Evolutionary conservation across 2,329 filamentous ascomycete genomes (phyloP), one percentile per base, ranked within the genome.

Genomic region (Sarocladium oryzae): DNA sequence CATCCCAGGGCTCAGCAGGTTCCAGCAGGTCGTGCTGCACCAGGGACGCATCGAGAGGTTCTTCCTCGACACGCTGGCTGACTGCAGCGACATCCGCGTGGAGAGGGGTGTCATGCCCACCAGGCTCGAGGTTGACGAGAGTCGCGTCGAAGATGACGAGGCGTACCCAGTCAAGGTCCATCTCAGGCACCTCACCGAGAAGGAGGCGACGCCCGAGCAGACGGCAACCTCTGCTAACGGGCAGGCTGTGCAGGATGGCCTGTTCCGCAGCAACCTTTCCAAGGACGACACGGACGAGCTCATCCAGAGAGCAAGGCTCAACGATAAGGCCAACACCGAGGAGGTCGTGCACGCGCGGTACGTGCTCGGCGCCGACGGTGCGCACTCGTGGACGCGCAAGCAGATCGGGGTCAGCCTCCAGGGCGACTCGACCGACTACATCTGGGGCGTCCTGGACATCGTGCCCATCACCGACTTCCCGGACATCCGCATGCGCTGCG

Each of bases 41-140:
- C 86, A 89, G 65, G 86, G 84, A 2, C 77, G 84, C 1, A 81
- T 88, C 54, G 85, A 89, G 60, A 70, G 75, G 1, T 85, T 84
- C 61, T 82, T 86, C 57, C 69, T 85, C 0, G 81, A 86, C 55
- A 75, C 77, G 41, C 78, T 86, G 10, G 52, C 54, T 6, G 51
- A 52, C 2, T 45, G 43, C 28, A 61, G 62, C 37, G 54, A 57
- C 15, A 75, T 83, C 43, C 60, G 63, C 4, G 73, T 88, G 11
- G 83, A 87, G 57, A 73, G 82, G 3, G 77, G 76, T 0, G 75
- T 85, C 2, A 63, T 86, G 8, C 82, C 83, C 0, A 72, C 77
- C 35, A 67, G 68, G 0, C 66, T 86, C 2, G 61, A 71, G 1
- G 74, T 86, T 30, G 77, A 84, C 51, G 73, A 78, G 49, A 61